Conservation (phyloP, 441 rosid species). For the Arabidopsis hybrid region DNA sequence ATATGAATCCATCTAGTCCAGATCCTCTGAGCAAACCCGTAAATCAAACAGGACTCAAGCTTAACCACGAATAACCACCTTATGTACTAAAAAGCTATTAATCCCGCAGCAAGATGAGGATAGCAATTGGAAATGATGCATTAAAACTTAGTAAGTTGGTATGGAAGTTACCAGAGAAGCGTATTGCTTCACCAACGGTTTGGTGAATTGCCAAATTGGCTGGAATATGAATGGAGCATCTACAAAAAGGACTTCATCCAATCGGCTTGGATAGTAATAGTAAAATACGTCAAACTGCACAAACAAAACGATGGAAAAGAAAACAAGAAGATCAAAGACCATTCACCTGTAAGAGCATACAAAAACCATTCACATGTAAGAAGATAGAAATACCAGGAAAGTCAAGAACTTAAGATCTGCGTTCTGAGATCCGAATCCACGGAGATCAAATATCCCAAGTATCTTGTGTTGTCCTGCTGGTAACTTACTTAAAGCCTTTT, state of each 20-base stretch:
- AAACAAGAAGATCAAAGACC: constrained; percentile 28
- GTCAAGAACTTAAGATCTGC: constrained; percentile 82
- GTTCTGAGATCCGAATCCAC: constrained; percentile 69
- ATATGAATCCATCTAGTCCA: not conserved
- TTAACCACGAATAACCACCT: not conserved
- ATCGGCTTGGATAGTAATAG: constrained; percentile 88
- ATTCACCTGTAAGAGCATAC: constrained; percentile 19
- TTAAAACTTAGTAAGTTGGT: constrained; percentile 13
- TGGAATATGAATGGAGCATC: constrained; percentile 90
- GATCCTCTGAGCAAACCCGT: not conserved
- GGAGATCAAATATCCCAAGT: constrained; percentile 83
- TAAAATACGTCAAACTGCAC: constrained; percentile 91
- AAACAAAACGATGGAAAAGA: constrained; percentile 24
- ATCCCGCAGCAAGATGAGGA: not conserved
- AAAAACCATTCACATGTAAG: constrained; percentile 24
- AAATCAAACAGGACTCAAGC: not conserved
- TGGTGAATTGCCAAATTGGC: constrained; percentile 86
- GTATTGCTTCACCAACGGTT: constrained; percentile 78
- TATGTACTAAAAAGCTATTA: not conserved
- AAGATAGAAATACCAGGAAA: constrained; percentile 66
- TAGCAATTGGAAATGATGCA: constrained; percentile 3
- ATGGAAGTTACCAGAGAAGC: constrained; percentile 76
- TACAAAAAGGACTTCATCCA: constrained; percentile 87
- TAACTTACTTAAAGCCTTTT: constrained; percentile 83
- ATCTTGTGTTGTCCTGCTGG: constrained; percentile 77